Evolutionary conservation across 2,329 filamentous ascomycete genomes (phyloP), one percentile per base, ranked within the genome.

Genomic region (Colletotrichum sp.): DNA sequence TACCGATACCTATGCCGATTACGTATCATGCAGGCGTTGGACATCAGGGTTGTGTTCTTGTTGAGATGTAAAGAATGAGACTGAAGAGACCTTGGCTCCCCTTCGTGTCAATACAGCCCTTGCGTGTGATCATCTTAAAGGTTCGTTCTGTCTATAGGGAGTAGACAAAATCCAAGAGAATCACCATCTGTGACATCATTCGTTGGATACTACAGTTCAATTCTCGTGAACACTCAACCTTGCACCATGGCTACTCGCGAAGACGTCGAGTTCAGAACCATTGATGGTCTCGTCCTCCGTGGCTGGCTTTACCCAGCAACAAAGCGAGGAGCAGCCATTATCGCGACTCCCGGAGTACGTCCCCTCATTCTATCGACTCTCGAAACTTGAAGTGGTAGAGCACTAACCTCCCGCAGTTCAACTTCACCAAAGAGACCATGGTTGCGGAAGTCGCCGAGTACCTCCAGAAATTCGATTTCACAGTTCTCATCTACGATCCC

Each of bases 191-290:
- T 28, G 2, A 8, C 3, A 57, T 39, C 15, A 2, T 39, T 39
- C 4, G 1, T 39, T 39, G 36, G 4, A 18, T 5, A 39, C 36
- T 39, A 39, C 15, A 18, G 1, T 28, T 26, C 22, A 57, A 12
- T 16, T 9, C 22, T 22, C 7, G 22, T 16, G 24, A 57, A 13
- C 3, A 57, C 18, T 22, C 28, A 34, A 12, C 8, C 22, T 10
- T 24, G 18, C 59, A 32, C 59, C 59, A 68, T 69, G 67, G 32
- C 22, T 30, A 16, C 22, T 16, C 72, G 67, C 26, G 67, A 79
- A 68, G 80, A 84, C 57, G 82, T 87, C 62, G 83, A 86, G 72
- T 86, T 86, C 80, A 82, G 83, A 57, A 86, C 86, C 8, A 64
- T 86, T 4, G 85, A 87, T 78, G 85, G 85, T 8, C 59, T 86